Evolutionary conservation across 495 filamentous ascomycete genomes (phyloP).

Genomic region (Apodospora peruviana): DNA sequence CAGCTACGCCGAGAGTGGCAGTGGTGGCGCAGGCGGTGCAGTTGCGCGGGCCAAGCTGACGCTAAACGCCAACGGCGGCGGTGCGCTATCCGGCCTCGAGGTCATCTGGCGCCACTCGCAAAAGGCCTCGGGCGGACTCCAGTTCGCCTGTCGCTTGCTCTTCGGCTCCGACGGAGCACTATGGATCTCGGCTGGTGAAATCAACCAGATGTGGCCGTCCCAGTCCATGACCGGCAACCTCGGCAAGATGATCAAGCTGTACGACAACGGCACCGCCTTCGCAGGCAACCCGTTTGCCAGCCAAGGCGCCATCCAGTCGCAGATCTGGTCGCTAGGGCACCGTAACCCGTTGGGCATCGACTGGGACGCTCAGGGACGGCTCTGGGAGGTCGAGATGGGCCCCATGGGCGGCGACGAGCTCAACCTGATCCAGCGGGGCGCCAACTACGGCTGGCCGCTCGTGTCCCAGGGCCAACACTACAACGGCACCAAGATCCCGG

Average conservation of each 20-base stretch:
- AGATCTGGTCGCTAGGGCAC: slow-evolving; percentile 30
- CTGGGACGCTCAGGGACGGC: slow-evolving; percentile 30
- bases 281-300: slow-evolving; percentile 30
- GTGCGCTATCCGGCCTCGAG: slow-evolving; percentile 25
- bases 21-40: slow-evolving; percentile 24
- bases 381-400: slow-evolving; percentile 35
- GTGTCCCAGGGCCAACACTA: slow-evolving; percentile 31
- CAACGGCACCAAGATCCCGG: slow-evolving; percentile 28
- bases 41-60: slow-evolving; percentile 30
- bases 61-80: slow-evolving; percentile 27
- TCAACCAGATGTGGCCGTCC: slow-evolving; percentile 27
- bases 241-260: slow-evolving; percentile 29
- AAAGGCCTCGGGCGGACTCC: slow-evolving; percentile 21
- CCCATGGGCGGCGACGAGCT: slow-evolving; percentile 34
- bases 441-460: slow-evolving; percentile 32
- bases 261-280: slow-evolving; percentile 29
- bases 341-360: slow-evolving; percentile 34
- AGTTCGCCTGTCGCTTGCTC: slow-evolving; percentile 28
- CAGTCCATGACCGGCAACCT: slow-evolving; percentile 33
- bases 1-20: slow-evolving; percentile 32
- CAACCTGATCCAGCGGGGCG: slow-evolving; percentile 30
- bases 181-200: slow-evolving; percentile 33
- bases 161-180: slow-evolving; percentile 26
- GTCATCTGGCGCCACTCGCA: slow-evolving; percentile 33
- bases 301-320: slow-evolving; percentile 22